A percentile compares a stretch with the other conserved stretches of the same genome.
Conservation (phyloP, 139 green algal species). For the Pleodorina starrii region DNA sequence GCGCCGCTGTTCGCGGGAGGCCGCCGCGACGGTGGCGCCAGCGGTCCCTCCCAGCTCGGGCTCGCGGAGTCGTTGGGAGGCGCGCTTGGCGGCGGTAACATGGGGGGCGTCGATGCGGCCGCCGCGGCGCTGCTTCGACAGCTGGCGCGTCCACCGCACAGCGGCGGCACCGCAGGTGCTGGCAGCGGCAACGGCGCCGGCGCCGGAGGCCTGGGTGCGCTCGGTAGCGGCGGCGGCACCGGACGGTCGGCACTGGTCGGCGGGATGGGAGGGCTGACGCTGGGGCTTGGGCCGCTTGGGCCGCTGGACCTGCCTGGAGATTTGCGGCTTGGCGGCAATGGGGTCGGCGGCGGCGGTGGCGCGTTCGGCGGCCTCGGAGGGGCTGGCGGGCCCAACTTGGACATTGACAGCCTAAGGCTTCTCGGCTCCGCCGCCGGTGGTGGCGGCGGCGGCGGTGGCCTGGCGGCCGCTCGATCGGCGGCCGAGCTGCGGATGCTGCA, state of each 20-base stretch:
- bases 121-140: constrained; percentile 5
- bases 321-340: neutral
- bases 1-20: neutral
- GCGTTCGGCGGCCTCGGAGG: neutral
- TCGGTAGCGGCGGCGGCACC: neutral
- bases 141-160: neutral
- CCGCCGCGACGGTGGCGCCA: neutral
- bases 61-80: neutral
- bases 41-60: neutral
- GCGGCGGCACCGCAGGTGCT: neutral
- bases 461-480: neutral
- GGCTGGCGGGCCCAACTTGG: neutral
- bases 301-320: neutral
- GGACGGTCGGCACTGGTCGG: too few species aligned
- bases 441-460: neutral
- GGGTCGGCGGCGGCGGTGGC: neutral
- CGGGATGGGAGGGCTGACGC: neutral
- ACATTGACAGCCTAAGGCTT: constrained; percentile 6
- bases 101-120: neutral
- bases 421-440: neutral
- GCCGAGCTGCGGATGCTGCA: constrained; percentile 33
- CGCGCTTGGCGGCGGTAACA: neutral
- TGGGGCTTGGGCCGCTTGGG: neutral
- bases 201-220: neutral
- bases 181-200: neutral